phyloP scores from a whole-genome alignment of 108 stramenopile genomes.

The Skeletonema marinoi region DNA sequence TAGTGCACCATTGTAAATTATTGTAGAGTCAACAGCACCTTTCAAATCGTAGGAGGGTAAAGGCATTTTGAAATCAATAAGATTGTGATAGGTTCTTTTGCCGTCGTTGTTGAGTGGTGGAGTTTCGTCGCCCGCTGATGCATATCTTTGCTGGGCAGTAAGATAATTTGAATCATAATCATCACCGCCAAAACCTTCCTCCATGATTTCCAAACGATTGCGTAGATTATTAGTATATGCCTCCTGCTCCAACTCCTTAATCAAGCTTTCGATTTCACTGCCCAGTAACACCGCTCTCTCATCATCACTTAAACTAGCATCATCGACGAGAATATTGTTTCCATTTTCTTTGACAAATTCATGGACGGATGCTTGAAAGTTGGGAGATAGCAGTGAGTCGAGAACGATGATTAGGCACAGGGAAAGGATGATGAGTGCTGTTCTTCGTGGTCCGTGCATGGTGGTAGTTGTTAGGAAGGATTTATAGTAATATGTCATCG shows the following conservation, averaged over 20 bases:
- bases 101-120: not conserved
- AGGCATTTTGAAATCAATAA: not conserved
- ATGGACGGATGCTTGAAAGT: not conserved
- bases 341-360: not conserved
- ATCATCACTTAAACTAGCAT: not conserved
- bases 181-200: not conserved
- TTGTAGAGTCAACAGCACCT: not conserved
- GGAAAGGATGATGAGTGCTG: not conserved
- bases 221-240: not conserved
- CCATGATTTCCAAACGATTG: not conserved
- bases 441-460: not conserved
- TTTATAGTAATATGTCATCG: too few species aligned
- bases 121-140: not conserved
- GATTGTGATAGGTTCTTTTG: not conserved
- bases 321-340: not conserved
- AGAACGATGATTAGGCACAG: not conserved
- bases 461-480: too few species aligned
- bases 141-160: not conserved
- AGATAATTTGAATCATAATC: not conserved
- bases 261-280: not conserved
- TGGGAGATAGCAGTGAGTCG: not conserved
- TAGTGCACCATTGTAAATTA: not conserved
- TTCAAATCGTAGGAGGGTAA: not conserved
- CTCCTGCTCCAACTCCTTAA: not conserved
- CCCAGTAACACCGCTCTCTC: not conserved